A percentile compares a stretch with the other conserved stretches of the same genome.
Evolutionary conservation across 768 basidiomycete genomes (phyloP).

Genomic region (Lactifluus echinatus): DNA sequence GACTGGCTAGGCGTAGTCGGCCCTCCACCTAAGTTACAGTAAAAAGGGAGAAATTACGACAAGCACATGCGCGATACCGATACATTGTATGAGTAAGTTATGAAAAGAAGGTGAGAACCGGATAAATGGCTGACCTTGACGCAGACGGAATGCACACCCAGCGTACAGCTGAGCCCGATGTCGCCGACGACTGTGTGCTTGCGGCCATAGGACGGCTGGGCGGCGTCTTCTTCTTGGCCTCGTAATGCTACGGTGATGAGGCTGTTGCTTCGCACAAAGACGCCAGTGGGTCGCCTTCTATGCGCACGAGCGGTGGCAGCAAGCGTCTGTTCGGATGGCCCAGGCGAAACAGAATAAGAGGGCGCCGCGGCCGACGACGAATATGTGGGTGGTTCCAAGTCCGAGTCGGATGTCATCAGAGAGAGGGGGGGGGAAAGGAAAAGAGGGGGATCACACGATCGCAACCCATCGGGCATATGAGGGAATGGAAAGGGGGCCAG

Average conservation of each 20-base stretch:
- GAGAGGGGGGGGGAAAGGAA: constrained; percentile 5
- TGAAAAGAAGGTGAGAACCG: neutral
- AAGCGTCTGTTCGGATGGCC: constrained; percentile 44
- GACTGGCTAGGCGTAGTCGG: constrained; percentile 11
- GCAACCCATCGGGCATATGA: too few relatives aligned
- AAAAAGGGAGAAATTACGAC: too few relatives aligned
- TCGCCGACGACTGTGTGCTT: constrained; percentile 34
- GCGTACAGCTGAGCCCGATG: constrained; percentile 33
- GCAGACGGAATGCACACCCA: constrained; percentile 34
- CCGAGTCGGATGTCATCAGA: neutral
- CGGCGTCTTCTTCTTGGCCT: constrained; percentile 36
- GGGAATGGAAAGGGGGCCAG: too few relatives aligned
- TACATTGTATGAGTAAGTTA: too few relatives aligned
- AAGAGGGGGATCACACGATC: too few relatives aligned
- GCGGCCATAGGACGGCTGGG: constrained; percentile 39
- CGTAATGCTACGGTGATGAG: constrained; percentile 36
- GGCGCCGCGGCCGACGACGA: constrained; percentile 47
- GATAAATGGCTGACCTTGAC: constrained; percentile 36
- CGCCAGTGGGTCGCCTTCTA: constrained; percentile 29
- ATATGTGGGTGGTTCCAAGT: constrained; percentile 47
- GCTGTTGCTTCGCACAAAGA: constrained; percentile 34
- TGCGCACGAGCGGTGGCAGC: constrained; percentile 34
- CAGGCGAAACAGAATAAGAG: constrained; percentile 47
- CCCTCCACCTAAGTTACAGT: constrained; percentile 27
- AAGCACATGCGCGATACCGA: too few relatives aligned